Evolutionary conservation across 176 grass and related monocot genomes (phyloP).

Genomic region (Triticum turgidum): DNA sequence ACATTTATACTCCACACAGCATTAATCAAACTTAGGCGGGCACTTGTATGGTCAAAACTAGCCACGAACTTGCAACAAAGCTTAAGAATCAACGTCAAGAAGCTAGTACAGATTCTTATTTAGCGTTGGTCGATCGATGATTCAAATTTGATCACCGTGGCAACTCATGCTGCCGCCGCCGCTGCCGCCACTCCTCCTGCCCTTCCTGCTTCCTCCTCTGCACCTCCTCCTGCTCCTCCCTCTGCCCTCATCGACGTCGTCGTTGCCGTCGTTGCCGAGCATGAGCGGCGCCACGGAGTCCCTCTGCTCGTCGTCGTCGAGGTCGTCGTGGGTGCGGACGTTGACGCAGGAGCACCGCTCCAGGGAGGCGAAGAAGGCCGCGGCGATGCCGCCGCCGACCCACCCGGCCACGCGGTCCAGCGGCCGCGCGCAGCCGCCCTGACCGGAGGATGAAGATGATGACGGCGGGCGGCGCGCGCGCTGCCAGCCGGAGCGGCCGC

Average conservation of each 20-base stretch:
- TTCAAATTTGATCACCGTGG: constrained; percentile 5
- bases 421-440: constrained; percentile 36
- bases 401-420: constrained; percentile 62
- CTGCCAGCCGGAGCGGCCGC: constrained; percentile 9
- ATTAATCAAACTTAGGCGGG: no score
- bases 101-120: not conserved
- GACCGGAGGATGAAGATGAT: not conserved
- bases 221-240: not conserved
- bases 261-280: constrained; percentile 25
- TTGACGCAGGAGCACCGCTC: constrained; percentile 79
- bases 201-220: constrained; percentile 16
- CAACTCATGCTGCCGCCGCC: not conserved
- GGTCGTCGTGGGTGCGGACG: constrained; percentile 68
- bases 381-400: constrained; percentile 71
- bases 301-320: constrained; percentile 48
- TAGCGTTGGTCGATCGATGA: not conserved
- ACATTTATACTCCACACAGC: not conserved
- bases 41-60: no score
- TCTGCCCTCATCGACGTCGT: not conserved
- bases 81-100: not conserved
- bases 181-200: constrained; percentile 1
- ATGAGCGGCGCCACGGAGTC: constrained; percentile 53
- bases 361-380: constrained; percentile 75
- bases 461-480: constrained; percentile 26
- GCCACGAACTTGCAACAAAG: not conserved